Conservation (phyloP, 768 basidiomycete species). For the Boletus coccyginus region DNA sequence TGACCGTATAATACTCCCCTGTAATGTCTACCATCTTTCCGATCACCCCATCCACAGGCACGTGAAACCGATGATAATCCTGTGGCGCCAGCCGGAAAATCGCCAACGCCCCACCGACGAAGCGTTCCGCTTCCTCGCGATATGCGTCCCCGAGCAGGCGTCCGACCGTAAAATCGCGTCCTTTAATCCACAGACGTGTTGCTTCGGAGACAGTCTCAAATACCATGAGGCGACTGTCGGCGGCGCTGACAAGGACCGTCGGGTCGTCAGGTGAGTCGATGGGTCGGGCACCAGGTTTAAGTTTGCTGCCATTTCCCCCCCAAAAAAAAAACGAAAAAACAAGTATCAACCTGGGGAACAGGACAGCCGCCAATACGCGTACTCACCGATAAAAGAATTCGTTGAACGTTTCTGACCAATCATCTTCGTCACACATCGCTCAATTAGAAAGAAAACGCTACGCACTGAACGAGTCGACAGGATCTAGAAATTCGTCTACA, state of each 20-base stretch:
- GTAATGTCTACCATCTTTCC: slow-evolving; percentile 80
- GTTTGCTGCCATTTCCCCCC: slow-evolving; percentile 56
- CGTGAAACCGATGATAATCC: slow-evolving; percentile 95
- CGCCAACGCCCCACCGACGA: slow-evolving; percentile 75
- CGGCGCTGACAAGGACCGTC: slow-evolving; percentile 77
- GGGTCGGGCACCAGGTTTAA: slow-evolving; percentile 80
- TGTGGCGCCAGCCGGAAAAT: slow-evolving; percentile 93
- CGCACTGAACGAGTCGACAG: slow-evolving; percentile 79
- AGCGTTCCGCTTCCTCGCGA: slow-evolving; percentile 64
- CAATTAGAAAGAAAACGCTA: slow-evolving; percentile 9
- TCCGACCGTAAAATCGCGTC: slow-evolving; percentile 83
- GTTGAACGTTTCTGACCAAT: slow-evolving; percentile 77
- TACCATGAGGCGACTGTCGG: slow-evolving; percentile 95
- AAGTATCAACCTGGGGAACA: not conserved
- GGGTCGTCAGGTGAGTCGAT: slow-evolving; percentile 72
- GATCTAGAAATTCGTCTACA: slow-evolving; percentile 78
- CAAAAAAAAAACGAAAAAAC: not conserved
- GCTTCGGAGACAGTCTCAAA: slow-evolving; percentile 87
- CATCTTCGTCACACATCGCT: not conserved
- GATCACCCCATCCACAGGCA: slow-evolving; percentile 80
- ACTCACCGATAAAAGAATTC: slow-evolving; percentile 79
- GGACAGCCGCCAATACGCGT: not conserved
- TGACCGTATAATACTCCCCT: slow-evolving; percentile 97
- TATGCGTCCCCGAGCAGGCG: slow-evolving; percentile 80
- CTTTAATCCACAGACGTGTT: slow-evolving; percentile 94